Evolutionary conservation across 306 rosid species (phyloP).

Genomic region (Ormosia emarginata): DNA sequence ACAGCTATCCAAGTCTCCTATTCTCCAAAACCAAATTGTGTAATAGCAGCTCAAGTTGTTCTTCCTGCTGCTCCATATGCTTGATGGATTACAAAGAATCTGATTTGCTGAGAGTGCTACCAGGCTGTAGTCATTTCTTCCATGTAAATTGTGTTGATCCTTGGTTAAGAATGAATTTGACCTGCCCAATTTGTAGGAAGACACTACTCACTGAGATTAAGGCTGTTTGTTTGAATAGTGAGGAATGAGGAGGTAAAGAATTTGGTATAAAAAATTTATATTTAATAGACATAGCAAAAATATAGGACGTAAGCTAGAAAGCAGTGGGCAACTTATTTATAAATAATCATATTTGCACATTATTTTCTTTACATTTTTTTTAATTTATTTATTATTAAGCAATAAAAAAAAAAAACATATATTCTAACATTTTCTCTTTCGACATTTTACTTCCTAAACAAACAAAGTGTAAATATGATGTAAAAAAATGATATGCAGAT

Average conservation of each 20-base stretch:
- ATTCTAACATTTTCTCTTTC: too few species aligned
- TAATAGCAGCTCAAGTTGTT: not conserved
- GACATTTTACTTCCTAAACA: too few species aligned
- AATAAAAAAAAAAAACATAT: too few species aligned
- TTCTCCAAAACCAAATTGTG: conserved; percentile 4
- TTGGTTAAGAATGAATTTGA: conserved; percentile 46
- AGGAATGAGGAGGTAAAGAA: not conserved
- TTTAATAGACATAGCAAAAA: too few species aligned
- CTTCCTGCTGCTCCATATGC: conserved; percentile 40
- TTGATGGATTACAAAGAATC: conserved; percentile 51
- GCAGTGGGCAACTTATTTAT: too few species aligned
- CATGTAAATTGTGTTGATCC: conserved; percentile 56
- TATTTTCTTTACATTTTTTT: too few species aligned
- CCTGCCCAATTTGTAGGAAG: conserved; percentile 56
- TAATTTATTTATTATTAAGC: too few species aligned
- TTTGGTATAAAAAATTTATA: not conserved
- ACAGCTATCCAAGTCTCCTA: conserved; percentile 9
- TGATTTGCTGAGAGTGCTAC: conserved; percentile 43
- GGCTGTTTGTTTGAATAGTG: not conserved
- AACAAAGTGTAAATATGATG: too few species aligned
- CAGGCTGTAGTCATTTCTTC: conserved; percentile 56
- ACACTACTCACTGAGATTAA: not conserved
- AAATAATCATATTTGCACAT: too few species aligned
- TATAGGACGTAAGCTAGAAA: too few species aligned
- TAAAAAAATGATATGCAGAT: too few species aligned